Conservation (phyloP, 306 rosid genomes). For the Medicago lupulina region DNA sequence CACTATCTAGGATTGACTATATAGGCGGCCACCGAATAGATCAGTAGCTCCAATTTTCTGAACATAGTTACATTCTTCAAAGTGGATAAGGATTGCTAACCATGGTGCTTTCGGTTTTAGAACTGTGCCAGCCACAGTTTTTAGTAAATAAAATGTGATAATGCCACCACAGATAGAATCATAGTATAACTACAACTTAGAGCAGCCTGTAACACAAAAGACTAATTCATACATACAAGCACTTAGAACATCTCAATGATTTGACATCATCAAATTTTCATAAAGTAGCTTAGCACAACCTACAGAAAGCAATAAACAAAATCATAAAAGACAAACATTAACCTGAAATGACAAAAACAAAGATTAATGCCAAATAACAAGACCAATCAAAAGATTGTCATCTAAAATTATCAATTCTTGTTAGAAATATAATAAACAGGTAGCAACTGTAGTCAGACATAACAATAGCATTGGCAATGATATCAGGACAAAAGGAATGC, state of each 20-base stretch:
- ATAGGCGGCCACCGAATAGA: too few relatives aligned
- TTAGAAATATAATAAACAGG: slow-evolving; percentile 41
- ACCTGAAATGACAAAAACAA: background rate
- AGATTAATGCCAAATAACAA: slow-evolving; percentile 27
- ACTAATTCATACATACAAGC: background rate
- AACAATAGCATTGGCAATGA: slow-evolving; percentile 32
- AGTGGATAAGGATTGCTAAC: too few relatives aligned
- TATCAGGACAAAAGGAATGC: slow-evolving; percentile 25
- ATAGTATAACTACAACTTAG: background rate
- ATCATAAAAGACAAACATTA: slow-evolving; percentile 1
- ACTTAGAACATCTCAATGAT: slow-evolving; percentile 24
- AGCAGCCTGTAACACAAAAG: background rate
- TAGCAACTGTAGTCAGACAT: slow-evolving; percentile 29
- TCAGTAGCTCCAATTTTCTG: too few relatives aligned
- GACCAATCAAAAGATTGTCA: slow-evolving; percentile 31
- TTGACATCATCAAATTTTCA: slow-evolving; percentile 9
- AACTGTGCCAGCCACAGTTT: too few relatives aligned
- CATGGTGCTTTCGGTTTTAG: too few relatives aligned
- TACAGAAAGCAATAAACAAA: slow-evolving; percentile 2
- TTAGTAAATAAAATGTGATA: too few relatives aligned
- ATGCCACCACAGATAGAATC: background rate
- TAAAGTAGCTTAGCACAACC: slow-evolving; percentile 16
- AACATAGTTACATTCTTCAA: too few relatives aligned
- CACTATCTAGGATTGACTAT: too few relatives aligned
- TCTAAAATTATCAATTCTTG: slow-evolving; percentile 27